These are phyloP conservation scores for Lactifluus rugatus DNA, from an alignment of 768 basidiomycete genomes.

Conservation along the genomic window DNA sequence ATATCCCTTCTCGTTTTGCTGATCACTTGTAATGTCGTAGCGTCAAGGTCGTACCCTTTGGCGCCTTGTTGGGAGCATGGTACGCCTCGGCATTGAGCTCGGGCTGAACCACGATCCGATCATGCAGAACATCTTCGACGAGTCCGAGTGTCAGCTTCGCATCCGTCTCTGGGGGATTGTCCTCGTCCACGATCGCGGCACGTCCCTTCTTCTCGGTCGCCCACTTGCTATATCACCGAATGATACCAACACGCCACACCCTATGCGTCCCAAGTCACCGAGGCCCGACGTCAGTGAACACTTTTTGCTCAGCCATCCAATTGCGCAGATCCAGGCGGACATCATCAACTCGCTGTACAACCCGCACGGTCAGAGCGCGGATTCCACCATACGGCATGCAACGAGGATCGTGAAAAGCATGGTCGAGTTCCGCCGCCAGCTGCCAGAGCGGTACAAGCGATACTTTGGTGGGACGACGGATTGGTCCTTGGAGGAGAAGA, in stretches of 20 bases:
- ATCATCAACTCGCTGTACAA: conserved; percentile 81
- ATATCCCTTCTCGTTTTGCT: conserved; percentile 4
- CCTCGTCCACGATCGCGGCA: conserved; percentile 79
- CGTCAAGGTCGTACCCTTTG: conserved; percentile 84
- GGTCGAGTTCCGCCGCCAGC: conserved; percentile 53
- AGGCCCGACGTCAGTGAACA: conserved; percentile 61
- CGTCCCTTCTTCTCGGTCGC: conserved; percentile 77
- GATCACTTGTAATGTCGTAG: conserved; percentile 30
- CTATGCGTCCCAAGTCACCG: conserved; percentile 38
- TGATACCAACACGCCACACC: conserved; percentile 75
- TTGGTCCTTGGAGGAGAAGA: conserved; percentile 58
- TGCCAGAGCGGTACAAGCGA: conserved; percentile 62
- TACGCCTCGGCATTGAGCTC: conserved; percentile 72
- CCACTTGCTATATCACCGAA: conserved; percentile 74
- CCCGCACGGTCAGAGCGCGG: conserved; percentile 59
- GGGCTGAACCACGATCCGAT: conserved; percentile 83
- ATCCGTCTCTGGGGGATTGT: conserved; percentile 81
- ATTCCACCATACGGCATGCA: conserved; percentile 66
- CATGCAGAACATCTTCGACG: conserved; percentile 55
- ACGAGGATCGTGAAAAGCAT: conserved; percentile 72
- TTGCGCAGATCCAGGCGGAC: conserved; percentile 80
- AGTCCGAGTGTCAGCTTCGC: conserved; percentile 68
- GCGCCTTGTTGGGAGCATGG: conserved; percentile 80
- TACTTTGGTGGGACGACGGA: conserved; percentile 75
- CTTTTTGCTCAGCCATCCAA: conserved; percentile 63